Conservation (phyloP, 1,139 yeast genomes). For the Tardiomyces digboiensis region DNA sequence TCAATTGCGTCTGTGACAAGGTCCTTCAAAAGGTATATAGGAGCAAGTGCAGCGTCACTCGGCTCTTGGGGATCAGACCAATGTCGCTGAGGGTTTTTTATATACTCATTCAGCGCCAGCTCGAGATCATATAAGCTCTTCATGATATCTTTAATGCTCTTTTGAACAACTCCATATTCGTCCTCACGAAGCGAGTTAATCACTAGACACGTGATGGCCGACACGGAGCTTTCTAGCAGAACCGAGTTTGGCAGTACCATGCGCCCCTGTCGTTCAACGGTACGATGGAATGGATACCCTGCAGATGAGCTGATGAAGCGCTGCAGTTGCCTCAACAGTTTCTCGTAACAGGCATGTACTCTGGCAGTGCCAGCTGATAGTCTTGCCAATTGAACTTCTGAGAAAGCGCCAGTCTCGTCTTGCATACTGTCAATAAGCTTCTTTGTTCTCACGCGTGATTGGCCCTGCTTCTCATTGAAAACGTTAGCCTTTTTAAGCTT, state of each 20-base stretch:
- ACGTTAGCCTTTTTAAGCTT: neutral
- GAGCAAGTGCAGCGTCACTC: neutral
- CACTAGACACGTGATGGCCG: neutral
- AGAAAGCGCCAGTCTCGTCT: neutral
- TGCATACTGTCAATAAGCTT: neutral
- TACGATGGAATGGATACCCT: neutral
- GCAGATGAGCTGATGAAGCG: neutral
- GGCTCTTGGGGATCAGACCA: constrained; percentile 22
- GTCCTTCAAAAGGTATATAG: neutral
- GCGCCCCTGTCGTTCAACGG: neutral
- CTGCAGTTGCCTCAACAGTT: neutral
- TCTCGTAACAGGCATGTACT: neutral
- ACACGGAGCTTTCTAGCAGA: neutral
- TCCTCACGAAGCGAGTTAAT: constrained; percentile 24
- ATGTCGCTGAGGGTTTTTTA: constrained; percentile 23
- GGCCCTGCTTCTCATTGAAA: neutral
- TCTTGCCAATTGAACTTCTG: neutral
- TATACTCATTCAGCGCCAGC: constrained; percentile 16
- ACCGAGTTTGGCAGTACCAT: neutral
- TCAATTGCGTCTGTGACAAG: neutral
- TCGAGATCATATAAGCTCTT: constrained; percentile 16
- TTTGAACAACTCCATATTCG: constrained; percentile 25
- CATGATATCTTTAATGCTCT: constrained; percentile 23
- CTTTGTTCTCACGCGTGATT: neutral
- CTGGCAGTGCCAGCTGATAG: neutral